These are phyloP conservation scores for Porpolomopsis calyptriformis DNA, from an alignment of 768 basidiomycete species.

Conservation along the genomic window DNA sequence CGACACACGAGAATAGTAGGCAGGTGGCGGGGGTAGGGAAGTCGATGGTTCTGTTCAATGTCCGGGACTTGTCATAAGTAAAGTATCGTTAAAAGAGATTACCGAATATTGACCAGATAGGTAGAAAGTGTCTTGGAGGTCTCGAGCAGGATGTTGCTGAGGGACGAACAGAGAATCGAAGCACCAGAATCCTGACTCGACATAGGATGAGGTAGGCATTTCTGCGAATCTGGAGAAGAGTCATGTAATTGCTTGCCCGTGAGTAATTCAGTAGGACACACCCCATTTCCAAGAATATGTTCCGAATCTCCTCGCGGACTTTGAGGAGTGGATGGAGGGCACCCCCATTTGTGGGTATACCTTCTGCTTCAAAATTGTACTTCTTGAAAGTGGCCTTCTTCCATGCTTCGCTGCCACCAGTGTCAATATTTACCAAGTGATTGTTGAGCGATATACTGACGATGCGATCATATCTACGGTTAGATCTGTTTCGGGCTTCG, in stretches of 20 bases:
- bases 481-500: conserved; percentile 92
- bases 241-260: conserved; percentile 2
- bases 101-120: conserved; percentile 57
- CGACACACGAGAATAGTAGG: conserved; percentile 80
- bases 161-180: conserved; percentile 98
- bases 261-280: conserved; percentile 25
- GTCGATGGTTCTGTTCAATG: conserved; percentile 55
- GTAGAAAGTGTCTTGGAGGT: conserved; percentile 98
- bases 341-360: conserved; percentile 79
- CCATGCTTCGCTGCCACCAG: conserved; percentile 70
- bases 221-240: conserved; percentile 69
- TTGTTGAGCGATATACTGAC: conserved; percentile 35
- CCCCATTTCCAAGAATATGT: conserved; percentile 99
- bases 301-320: conserved; percentile 93
- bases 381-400: conserved; percentile 91
- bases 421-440: conserved; percentile 7
- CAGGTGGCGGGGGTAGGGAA: conserved; percentile 63
- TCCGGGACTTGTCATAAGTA: conserved; percentile 4
- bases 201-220: conserved; percentile 94
- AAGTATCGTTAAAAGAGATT: conserved; percentile 1
- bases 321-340: conserved; percentile 94
- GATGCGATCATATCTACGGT: conserved; percentile 91
- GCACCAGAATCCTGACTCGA: conserved; percentile 99
- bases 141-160: conserved; percentile 96
- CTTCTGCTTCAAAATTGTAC: conserved; percentile 98